phyloP scores from a whole-genome alignment of 306 rosid species.

The Vigna nakashimae region DNA sequence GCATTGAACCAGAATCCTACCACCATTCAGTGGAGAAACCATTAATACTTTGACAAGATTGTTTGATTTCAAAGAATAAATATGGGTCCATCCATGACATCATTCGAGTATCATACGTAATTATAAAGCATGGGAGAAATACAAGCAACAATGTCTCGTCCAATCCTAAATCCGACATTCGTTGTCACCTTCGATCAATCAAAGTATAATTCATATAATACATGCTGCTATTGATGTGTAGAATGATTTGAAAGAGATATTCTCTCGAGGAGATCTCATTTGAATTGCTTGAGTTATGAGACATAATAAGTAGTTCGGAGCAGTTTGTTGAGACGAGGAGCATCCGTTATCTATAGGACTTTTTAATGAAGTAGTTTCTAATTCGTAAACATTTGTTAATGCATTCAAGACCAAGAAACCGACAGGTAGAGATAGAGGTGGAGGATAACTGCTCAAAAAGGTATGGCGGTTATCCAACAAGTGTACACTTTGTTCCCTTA shows the following conservation, averaged over 20 bases:
- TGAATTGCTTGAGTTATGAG: neutral
- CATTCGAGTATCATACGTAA: neutral
- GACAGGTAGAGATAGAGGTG: no score
- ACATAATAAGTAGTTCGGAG: no score
- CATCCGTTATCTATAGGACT: neutral
- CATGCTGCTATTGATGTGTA: neutral
- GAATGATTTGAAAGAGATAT: neutral
- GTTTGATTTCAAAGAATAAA: neutral
- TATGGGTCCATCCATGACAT: neutral
- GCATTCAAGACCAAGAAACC: no score
- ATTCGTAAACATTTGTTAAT: no score
- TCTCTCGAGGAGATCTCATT: neutral
- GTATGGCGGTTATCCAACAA: neutral
- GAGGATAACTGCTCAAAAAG: neutral
- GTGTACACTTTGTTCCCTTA: no score
- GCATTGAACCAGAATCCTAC: neutral
- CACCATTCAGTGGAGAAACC: neutral
- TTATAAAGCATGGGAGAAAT: no score
- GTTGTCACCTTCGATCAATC: no score
- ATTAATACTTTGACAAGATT: neutral
- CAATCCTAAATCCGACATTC: no score
- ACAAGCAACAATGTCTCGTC: no score
- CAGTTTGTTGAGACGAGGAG: neutral
- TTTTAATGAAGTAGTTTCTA: neutral
- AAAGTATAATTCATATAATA: no score